Evolutionary conservation across 2,329 filamentous ascomycete species (phyloP).

Genomic region (Stemphylium lycopersici): DNA sequence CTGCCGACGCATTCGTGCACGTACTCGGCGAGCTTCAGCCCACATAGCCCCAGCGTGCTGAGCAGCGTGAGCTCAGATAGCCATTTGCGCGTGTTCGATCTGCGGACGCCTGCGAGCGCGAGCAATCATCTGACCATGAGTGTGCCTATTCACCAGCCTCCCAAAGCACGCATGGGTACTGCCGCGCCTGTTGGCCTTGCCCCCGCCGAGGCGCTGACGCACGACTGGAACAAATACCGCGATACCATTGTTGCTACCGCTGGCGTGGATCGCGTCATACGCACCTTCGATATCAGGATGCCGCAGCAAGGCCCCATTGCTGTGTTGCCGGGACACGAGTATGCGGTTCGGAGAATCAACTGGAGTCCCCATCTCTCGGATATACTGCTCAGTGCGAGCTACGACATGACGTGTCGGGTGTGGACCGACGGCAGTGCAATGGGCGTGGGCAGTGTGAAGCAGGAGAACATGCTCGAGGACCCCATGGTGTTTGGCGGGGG

Average conservation of each 20-base stretch:
- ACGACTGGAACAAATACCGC: constrained; percentile 99
- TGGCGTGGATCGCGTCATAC: constrained; percentile 84
- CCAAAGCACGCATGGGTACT: constrained; percentile 57
- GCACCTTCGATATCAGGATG: constrained; percentile 88
- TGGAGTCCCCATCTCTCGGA: constrained; percentile 97
- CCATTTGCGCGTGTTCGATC: constrained; percentile 87
- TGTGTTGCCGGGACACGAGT: constrained; percentile 83
- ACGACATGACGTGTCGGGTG: constrained; percentile 96
- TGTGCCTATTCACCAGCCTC: constrained; percentile 80
- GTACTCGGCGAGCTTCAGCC: constrained; percentile 90
- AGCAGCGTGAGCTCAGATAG: constrained; percentile 90
- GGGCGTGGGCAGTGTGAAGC: constrained; percentile 45
- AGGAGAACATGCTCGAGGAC: constrained; percentile 44
- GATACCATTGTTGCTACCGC: constrained; percentile 83
- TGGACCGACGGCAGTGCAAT: constrained; percentile 81
- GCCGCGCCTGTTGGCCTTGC: constrained; percentile 53
- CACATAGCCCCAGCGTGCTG: constrained; percentile 82
- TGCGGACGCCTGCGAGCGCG: constrained; percentile 82
- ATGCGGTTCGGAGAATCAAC: constrained; percentile 81
- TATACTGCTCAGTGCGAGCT: constrained; percentile 84
- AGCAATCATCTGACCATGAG: constrained; percentile 84
- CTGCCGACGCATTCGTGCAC: constrained; percentile 92
- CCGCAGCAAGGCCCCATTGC: constrained; percentile 74
- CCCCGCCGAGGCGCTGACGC: constrained; percentile 86
- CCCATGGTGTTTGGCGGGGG: constrained; percentile 59